A percentile compares a stretch with the other conserved stretches of the same genome.
Evolutionary conservation across 345 rosid genomes (phyloP).

Genomic region (Dovyalis caffra): DNA sequence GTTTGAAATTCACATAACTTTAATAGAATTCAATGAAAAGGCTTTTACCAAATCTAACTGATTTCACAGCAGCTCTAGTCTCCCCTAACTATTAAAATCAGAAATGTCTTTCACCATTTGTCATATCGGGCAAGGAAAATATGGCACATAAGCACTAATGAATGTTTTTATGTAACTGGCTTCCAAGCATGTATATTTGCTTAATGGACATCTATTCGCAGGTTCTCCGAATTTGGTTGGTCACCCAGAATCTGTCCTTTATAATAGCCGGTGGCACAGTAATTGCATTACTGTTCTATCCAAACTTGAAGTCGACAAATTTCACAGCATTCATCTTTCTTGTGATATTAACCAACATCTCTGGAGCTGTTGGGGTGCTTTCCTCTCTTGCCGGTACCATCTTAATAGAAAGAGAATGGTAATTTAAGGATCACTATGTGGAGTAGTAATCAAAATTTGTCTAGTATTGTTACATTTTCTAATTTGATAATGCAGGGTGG

Average conservation of each 20-base stretch:
- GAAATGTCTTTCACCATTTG: not conserved
- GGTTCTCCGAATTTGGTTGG: constrained; percentile 78
- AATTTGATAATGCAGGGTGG: constrained; percentile 49
- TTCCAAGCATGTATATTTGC: not conserved
- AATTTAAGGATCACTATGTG: constrained; percentile 6
- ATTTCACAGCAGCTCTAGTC: not conserved
- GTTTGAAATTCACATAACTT: not conserved
- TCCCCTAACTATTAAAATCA: not conserved
- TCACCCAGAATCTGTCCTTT: constrained; percentile 72
- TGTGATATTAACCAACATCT: constrained; percentile 48
- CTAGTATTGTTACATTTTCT: not conserved
- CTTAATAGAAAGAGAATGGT: constrained; percentile 92
- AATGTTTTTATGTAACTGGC: not conserved
- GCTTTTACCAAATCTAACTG: no score
- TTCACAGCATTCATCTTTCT: constrained; percentile 43
- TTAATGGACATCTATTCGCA: constrained; percentile 13
- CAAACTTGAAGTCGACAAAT: constrained; percentile 47
- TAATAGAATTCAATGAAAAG: not conserved
- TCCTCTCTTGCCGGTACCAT: constrained; percentile 88
- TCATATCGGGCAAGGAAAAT: not conserved
- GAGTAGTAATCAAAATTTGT: no score
- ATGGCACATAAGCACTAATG: not conserved
- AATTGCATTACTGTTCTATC: constrained; percentile 41
- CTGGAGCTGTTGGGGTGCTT: constrained; percentile 80
- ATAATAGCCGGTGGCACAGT: constrained; percentile 70